Evolutionary conservation across 169 alveolate species (phyloP).

Genomic region (Cryptosporidium tyzzeri): DNA sequence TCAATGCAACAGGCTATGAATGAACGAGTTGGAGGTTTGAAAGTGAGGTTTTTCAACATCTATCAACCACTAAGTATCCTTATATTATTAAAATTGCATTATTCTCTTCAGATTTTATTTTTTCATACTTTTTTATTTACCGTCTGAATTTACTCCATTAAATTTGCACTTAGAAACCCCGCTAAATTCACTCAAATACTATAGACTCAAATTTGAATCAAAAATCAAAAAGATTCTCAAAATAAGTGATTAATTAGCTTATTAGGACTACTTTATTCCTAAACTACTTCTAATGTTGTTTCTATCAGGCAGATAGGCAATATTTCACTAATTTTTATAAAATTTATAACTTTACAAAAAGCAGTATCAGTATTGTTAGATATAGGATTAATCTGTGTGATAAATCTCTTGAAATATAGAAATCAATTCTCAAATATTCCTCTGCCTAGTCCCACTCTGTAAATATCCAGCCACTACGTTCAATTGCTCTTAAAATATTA

Average conservation of each 20-base stretch:
- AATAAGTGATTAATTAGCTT: conserved; percentile 1
- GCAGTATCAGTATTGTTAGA: neutral
- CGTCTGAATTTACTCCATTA: neutral
- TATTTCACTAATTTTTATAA: neutral
- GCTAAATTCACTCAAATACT: neutral
- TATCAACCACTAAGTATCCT: neutral
- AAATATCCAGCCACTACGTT: conserved; percentile 29
- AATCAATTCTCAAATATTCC: neutral
- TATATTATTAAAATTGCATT: neutral
- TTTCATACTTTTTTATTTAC: neutral
- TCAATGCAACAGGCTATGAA: conserved; percentile 65
- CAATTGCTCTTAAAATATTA: conserved; percentile 9
- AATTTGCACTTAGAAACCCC: neutral
- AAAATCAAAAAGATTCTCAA: neutral
- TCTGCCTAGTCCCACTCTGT: neutral
- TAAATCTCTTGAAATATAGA: neutral
- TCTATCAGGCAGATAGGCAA: neutral
- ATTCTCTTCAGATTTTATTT: neutral
- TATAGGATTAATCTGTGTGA: neutral
- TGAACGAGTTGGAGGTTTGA: conserved; percentile 29
- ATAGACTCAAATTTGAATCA: neutral
- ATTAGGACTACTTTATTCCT: conserved; percentile 10
- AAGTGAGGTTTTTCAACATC: conserved; percentile 30
- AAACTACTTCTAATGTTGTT: neutral
- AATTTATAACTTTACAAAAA: neutral